Base-by-base conservation (phyloP, 345 rosid genomes). In the Ricinus communis region DNA sequence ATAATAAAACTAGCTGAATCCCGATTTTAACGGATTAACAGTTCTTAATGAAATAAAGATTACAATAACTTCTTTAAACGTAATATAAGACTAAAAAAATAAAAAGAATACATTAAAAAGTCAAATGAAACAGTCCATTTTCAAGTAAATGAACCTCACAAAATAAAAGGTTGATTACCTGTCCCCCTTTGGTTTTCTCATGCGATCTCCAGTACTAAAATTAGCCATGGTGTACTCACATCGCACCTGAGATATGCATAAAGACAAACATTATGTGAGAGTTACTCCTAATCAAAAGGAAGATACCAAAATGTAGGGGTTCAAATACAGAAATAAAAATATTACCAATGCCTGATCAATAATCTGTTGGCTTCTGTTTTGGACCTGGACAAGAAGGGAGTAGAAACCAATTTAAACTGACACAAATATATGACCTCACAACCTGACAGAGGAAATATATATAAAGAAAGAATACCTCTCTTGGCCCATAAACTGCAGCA, bases 151-250 rank as follows among this genome's bases (percentile, higher is more conserved):
- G 14, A 41, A 38, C 40, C 27, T 0, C 31, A 25, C 18, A 63
- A 13, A 27, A 10, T 19, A 22, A 27, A 73, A 56, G 27, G 30
- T 8, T 25, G 16, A n/a, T 49, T 69, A 89, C 97, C 97, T 87
- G 77, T 95, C 98, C 28, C 90, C 88, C 81, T 89, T 92, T 36
- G 91, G 96, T 79, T 88, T 90, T 80, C 97, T 85, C 85, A 77
- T 81, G 61, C 93, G 90, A 84, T 91, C 97, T 75, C 97, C 95
- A 2, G 93, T 87, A 69, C 97, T 91, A 71, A 94, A 94, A 80
- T 90, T 93, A 80, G 98, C 97, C 98, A 91, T 94, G 73, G 87
- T 88, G 71, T 94, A 94, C 85, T 91, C 96, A 52, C 98, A 94
- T 5, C 87, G 84, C 58, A 94, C 96, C 97, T 94, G 56, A 62